These are phyloP conservation scores for Paramecium bursaria DNA, from an alignment of 73 alveolate genomes.

Conservation along the genomic window DNA sequence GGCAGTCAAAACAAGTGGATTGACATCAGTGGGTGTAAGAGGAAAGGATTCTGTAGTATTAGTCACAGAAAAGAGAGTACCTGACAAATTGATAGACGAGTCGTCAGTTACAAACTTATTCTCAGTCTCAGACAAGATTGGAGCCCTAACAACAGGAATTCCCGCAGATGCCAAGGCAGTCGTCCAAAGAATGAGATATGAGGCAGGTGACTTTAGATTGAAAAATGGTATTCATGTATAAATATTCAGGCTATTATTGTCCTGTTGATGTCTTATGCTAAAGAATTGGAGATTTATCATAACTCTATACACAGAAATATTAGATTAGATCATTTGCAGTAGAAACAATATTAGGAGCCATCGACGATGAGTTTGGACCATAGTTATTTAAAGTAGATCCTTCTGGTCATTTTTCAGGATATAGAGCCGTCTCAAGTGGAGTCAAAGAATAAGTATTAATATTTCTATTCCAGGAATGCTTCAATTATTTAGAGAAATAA, in stretches of 20 bases:
- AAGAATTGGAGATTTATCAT: constrained; percentile 87
- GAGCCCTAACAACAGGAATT: constrained; percentile 90
- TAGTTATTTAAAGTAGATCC: constrained; percentile 94
- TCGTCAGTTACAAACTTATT: constrained; percentile 91
- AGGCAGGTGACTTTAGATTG: constrained; percentile 89
- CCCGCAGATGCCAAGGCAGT: constrained; percentile 87
- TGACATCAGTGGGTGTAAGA: constrained; percentile 93
- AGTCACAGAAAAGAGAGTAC: constrained; percentile 76
- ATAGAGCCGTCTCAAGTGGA: constrained; percentile 90
- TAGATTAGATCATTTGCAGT: constrained; percentile 90
- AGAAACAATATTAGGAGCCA: constrained; percentile 83
- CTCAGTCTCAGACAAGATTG: constrained; percentile 87
- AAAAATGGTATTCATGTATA: constrained; percentile 76
- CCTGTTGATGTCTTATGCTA: constrained; percentile 94
- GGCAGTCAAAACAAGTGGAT: constrained; percentile 93
- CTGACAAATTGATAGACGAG: constrained; percentile 93
- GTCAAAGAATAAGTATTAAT: constrained; percentile 96
- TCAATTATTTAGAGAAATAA: constrained; percentile 89
- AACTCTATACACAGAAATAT: constrained; percentile 89
- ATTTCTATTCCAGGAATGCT: too few species aligned
- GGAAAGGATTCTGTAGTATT: constrained; percentile 94
- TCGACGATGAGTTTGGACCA: constrained; percentile 97
- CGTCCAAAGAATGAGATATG: constrained; percentile 87
- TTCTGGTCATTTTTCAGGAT: constrained; percentile 93
- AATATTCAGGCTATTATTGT: constrained; percentile 73